phyloP scores from a whole-genome alignment of 108 stramenopile species.

The Cylindrotheca fusiformis region DNA sequence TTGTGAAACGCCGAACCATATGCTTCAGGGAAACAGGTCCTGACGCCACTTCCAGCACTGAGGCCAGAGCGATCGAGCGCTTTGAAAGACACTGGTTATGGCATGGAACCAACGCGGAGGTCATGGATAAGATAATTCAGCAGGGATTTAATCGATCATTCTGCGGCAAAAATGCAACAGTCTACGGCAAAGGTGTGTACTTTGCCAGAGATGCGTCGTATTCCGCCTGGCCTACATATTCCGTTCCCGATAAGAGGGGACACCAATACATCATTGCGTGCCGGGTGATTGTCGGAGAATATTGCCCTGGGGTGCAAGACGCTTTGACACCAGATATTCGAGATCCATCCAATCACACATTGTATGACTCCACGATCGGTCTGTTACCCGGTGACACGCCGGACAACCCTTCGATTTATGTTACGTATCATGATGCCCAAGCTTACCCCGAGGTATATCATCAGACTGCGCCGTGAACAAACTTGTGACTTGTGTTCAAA shows the following conservation, averaged over 20 bases:
- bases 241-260: not conserved
- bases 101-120: constrained; percentile 16
- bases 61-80: not conserved
- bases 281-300: constrained; percentile 17
- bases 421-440: constrained; percentile 30
- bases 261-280: constrained; percentile 12
- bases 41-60: not conserved
- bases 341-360: not conserved
- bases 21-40: not conserved
- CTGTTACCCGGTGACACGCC: not conserved
- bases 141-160: constrained; percentile 26
- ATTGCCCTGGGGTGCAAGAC: constrained; percentile 3
- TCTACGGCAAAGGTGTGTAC: constrained; percentile 24
- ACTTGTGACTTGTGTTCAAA: too few species aligned
- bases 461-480: too few species aligned
- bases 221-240: constrained; percentile 1
- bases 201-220: constrained; percentile 28
- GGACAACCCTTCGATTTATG: constrained; percentile 16
- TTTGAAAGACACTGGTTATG: constrained; percentile 21
- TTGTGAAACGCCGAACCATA: constrained; percentile 16
- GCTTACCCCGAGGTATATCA: constrained; percentile 8
- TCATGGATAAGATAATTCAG: constrained; percentile 16
- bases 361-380: constrained; percentile 26
- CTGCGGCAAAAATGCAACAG: constrained; percentile 24
- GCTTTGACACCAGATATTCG: constrained; percentile 12